A percentile compares a stretch with the other conserved stretches of the same genome.
phyloP scores from a whole-genome alignment of 2,329 filamentous ascomycete genomes.

The Diaporthe batatas region DNA sequence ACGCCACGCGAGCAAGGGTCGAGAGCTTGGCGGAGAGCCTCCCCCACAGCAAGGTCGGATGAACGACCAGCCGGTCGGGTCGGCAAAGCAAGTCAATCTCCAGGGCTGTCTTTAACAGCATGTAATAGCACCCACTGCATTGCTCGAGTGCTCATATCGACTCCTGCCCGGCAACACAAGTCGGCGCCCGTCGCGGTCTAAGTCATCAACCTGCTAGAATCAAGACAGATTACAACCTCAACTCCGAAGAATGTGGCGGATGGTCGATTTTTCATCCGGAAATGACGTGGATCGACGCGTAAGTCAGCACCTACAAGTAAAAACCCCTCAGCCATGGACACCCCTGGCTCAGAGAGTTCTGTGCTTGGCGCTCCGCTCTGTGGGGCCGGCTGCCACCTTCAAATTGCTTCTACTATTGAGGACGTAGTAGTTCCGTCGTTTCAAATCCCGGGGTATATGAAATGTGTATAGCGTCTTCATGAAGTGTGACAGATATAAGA shows the following conservation, averaged over 20 bases:
- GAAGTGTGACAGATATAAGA: too few species aligned
- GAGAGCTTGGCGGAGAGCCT: neutral
- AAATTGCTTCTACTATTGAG: too few species aligned
- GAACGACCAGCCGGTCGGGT: conserved; percentile 2
- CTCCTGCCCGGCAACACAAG: neutral
- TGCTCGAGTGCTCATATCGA: neutral
- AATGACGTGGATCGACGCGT: neutral
- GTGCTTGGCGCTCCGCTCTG: neutral
- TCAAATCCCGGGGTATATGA: too few species aligned
- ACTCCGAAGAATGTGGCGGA: neutral
- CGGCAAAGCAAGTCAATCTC: neutral
- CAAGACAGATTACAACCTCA: neutral
- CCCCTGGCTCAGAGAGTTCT: neutral
- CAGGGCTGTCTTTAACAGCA: neutral
- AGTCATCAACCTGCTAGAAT: too few species aligned
- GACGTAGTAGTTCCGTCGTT: too few species aligned
- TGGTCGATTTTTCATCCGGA: neutral
- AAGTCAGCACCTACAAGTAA: neutral
- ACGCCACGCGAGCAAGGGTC: neutral
- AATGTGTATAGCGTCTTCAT: too few species aligned
- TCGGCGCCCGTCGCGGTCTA: neutral
- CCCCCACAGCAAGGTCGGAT: neutral
- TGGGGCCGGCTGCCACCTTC: neutral
- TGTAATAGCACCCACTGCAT: too few species aligned
- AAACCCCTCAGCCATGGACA: neutral